These are phyloP conservation scores for Hydrangea macrophylla DNA, from an alignment of 148 eudicot genomes.

Conservation along the genomic window DNA sequence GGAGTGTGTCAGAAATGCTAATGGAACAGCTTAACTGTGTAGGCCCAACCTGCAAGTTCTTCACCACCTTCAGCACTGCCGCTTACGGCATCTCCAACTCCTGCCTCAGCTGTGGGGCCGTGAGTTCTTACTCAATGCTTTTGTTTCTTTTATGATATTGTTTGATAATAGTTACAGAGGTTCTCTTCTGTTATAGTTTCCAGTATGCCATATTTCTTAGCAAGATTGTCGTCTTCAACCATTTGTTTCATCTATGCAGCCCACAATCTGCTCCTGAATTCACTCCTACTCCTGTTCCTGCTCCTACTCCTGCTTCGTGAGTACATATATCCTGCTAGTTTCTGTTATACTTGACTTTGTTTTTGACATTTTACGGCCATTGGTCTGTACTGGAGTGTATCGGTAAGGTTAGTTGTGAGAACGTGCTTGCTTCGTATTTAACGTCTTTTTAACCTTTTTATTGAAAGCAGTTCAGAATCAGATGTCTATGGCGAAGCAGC, in stretches of 20 bases:
- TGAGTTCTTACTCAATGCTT: slow-evolving; percentile 26
- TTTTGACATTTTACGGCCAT: slow-evolving; percentile 3
- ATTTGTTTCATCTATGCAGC: slow-evolving; percentile 25
- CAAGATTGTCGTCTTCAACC: slow-evolving; percentile 2
- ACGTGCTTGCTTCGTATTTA: background rate
- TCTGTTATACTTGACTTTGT: background rate
- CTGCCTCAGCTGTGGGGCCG: slow-evolving; percentile 28
- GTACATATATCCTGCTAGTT: slow-evolving; percentile 17
- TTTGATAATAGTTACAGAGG: background rate
- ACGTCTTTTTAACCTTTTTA: background rate
- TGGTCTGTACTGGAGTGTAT: background rate
- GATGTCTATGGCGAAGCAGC: slow-evolving; percentile 85
- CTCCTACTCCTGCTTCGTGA: slow-evolving; percentile 42
- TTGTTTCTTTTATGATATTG: background rate
- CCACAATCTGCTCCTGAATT: slow-evolving; percentile 33
- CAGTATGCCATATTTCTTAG: background rate
- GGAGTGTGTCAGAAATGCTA: background rate
- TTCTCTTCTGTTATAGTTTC: background rate
- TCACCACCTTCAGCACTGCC: slow-evolving; percentile 31
- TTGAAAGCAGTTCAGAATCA: slow-evolving; percentile 36
- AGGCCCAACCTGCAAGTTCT: slow-evolving; percentile 41
- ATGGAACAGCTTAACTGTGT: slow-evolving; percentile 12
- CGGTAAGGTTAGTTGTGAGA: background rate
- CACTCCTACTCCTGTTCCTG: slow-evolving; percentile 32
- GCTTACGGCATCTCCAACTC: slow-evolving; percentile 40